phyloP scores from a whole-genome alignment of 805 yeast genomes.

The Ogataea minuta region DNA sequence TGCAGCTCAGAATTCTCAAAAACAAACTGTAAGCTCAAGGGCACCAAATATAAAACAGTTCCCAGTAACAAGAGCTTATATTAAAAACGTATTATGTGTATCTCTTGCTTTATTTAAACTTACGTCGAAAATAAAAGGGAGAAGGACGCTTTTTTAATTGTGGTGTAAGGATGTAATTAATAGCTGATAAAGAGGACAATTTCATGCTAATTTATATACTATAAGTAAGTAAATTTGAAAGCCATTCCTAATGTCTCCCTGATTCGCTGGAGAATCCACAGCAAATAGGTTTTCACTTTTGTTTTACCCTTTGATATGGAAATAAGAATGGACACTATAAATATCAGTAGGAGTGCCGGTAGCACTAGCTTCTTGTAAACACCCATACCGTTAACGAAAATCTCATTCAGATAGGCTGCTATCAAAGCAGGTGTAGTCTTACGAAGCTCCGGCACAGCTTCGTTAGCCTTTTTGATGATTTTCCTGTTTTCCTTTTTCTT shows the following conservation, averaged over 20 bases:
- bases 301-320: constrained; percentile 13
- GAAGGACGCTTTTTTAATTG: not conserved
- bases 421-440: not conserved
- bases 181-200: constrained; percentile 1
- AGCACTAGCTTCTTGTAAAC: constrained; percentile 9
- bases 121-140: constrained; percentile 9
- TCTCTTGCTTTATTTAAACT: not conserved
- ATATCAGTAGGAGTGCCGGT: constrained; percentile 17
- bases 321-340: constrained; percentile 18
- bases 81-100: no score
- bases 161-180: not conserved
- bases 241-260: constrained; percentile 29
- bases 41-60: no score
- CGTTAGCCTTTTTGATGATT: constrained; percentile 1
- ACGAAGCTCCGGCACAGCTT: not conserved
- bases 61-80: no score
- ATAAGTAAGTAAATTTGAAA: constrained; percentile 29
- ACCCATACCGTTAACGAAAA: not conserved
- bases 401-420: constrained; percentile 7
- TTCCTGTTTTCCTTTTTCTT: constrained; percentile 1
- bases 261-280: constrained; percentile 20
- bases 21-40: no score
- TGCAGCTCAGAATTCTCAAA: no score
- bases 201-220: no score
- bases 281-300: constrained; percentile 10